Evolutionary conservation across 495 filamentous ascomycete species (phyloP), one percentile per base, ranked within the genome.

Genomic region (Hypomontagnella monticulosa): DNA sequence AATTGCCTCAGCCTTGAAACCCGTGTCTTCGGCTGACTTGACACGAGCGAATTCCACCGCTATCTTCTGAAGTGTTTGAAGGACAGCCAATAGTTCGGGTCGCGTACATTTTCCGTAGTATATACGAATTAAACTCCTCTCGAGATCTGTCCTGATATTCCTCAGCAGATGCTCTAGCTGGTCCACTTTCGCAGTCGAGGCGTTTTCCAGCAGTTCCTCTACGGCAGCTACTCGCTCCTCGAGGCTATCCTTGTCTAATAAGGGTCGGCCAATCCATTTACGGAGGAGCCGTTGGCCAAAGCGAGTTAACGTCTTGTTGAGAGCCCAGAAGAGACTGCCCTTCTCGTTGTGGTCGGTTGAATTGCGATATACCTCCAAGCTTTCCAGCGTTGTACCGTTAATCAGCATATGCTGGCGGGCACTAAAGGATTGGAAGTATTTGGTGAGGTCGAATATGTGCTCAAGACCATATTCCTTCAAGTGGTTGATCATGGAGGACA

Each of bases 361-460:
- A 62, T 99, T 99, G 23, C 93, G 88, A 73, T 97, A 99, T 1
- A 99, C 91, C 74, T 99, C 95, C 11, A 99, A 81, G 70, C 92
- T 97, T 11, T 93, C 92, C 34, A 99, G 72, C 0, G 93, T 99
- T 56, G 97, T 99, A 14, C 93, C 95, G 69, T 97, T 97, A 60
- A 99, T 82, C 3, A 98, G 81, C 95, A 99, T 98, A 68, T 97
- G 93, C 11, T 93, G 93, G 23, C 95, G 83, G 1, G 94, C 91
- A 69, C 91, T 96, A 76, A 99, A 99, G 0, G 93, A 91, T 71
- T 98, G 91, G 76, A 99, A 99, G 72, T 98, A 97, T 63, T 97
- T 97, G 6, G 95, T 98, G 32, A 99, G 76, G 71, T 97, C 91
- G 66, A 99, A 97, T 34, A 99, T 91, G 78, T 99, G 93, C 71